Evolutionary conservation across 1,284 basidiomycete genomes (phyloP).

Genomic region (Ceraceosorus bombacis): DNA sequence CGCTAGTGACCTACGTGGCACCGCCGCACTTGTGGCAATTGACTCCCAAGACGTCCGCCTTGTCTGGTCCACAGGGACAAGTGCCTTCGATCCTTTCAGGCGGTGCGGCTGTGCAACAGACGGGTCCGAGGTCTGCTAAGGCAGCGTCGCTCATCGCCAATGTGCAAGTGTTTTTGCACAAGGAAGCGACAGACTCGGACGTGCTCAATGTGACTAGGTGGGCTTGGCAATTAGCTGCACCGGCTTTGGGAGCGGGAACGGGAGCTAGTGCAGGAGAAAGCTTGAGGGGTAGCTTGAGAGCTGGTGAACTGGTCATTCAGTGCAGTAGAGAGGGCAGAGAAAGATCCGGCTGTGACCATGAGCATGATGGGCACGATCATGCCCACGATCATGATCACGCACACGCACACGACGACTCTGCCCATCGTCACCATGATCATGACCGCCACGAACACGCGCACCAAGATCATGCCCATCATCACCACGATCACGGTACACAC

Average conservation of each 20-base stretch:
- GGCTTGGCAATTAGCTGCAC: conserved; percentile 39
- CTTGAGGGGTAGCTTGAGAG: conserved; percentile 31
- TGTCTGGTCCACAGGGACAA: not conserved
- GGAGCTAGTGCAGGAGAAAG: conserved; percentile 35
- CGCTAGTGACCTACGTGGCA: conserved; percentile 29
- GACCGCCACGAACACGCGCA: conserved; percentile 7
- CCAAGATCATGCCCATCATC: conserved; percentile 17
- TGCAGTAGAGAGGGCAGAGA: conserved; percentile 35
- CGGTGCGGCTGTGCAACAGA: not conserved
- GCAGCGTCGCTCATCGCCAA: conserved; percentile 34
- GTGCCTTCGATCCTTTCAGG: not conserved
- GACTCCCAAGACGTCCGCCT: conserved; percentile 35
- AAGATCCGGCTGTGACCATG: conserved; percentile 16
- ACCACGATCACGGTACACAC: conserved; percentile 15
- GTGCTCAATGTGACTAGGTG: conserved; percentile 38
- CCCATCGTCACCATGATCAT: conserved; percentile 18
- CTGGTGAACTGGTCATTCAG: conserved; percentile 40
- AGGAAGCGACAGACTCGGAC: conserved; percentile 30
- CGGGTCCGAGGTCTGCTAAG: conserved; percentile 18
- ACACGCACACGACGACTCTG: conserved; percentile 18
- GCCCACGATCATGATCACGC: conserved; percentile 15
- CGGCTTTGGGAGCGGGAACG: conserved; percentile 30
- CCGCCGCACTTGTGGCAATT: conserved; percentile 44
- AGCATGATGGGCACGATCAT: conserved; percentile 5
- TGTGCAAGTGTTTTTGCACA: conserved; percentile 29